phyloP scores from a whole-genome alignment of 805 yeast species.

The Candida vaughaniae region DNA sequence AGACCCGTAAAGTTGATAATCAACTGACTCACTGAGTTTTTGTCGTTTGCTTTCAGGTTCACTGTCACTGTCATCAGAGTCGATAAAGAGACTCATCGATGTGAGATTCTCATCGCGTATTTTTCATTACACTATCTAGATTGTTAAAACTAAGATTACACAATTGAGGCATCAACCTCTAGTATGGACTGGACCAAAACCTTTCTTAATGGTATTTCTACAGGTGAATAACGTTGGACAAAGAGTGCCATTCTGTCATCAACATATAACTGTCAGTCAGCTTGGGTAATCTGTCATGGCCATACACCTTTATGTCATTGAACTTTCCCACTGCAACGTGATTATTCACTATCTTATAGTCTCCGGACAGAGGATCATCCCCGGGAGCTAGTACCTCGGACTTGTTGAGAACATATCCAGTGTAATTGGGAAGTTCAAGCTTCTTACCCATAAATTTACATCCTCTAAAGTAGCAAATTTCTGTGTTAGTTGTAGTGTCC shows the following conservation, averaged over 20 bases:
- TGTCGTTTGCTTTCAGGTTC: slow-evolving; percentile 3
- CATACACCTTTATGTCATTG: slow-evolving; percentile 22
- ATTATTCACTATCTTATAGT: slow-evolving; percentile 19
- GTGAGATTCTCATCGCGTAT: too few relatives aligned
- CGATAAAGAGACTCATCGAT: slow-evolving; percentile 9
- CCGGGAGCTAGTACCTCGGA: slow-evolving; percentile 21
- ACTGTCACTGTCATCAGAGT: slow-evolving; percentile 5
- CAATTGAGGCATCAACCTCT: too few relatives aligned
- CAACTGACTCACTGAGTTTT: neutral
- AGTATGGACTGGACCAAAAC: too few relatives aligned
- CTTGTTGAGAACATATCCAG: slow-evolving; percentile 27
- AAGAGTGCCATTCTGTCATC: slow-evolving; percentile 28
- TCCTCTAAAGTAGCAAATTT: slow-evolving; percentile 34
- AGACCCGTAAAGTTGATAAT: neutral
- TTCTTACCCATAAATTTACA: slow-evolving; percentile 28
- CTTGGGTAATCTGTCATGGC: slow-evolving; percentile 28
- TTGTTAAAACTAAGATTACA: too few relatives aligned
- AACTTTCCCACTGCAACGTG: slow-evolving; percentile 24
- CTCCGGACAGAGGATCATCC: slow-evolving; percentile 11
- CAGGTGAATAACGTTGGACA: slow-evolving; percentile 20
- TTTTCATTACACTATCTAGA: too few relatives aligned
- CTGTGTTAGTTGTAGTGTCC: slow-evolving; percentile 14
- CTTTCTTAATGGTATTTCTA: too few relatives aligned
- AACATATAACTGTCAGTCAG: slow-evolving; percentile 24
- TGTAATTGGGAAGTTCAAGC: slow-evolving; percentile 16